Evolutionary conservation across 2,329 filamentous ascomycete genomes (phyloP).

Genomic region (Teratosphaeriaceae sp.): DNA sequence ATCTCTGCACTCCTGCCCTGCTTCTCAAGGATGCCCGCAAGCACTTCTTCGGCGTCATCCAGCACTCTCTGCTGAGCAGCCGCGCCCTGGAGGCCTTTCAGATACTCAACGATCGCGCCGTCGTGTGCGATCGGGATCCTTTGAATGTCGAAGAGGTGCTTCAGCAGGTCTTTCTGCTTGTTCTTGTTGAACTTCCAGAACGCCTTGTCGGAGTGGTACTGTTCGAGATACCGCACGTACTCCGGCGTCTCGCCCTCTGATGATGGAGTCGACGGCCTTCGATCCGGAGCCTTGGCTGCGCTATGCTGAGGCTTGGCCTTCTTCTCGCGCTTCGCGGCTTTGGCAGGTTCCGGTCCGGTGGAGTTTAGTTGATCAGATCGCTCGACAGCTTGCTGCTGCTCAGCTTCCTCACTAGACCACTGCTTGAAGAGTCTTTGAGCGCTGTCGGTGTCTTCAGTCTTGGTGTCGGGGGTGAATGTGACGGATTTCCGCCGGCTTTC

Average conservation of each 20-base stretch:
- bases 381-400: constrained; percentile 18
- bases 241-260: constrained; percentile 37
- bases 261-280: background rate
- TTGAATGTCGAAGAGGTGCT: constrained; percentile 68
- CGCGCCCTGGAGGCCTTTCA: constrained; percentile 70
- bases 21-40: constrained; percentile 50
- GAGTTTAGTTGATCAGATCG: background rate
- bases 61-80: constrained; percentile 60
- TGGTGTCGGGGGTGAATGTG: constrained; percentile 58
- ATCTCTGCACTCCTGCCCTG: constrained; percentile 43
- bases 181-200: constrained; percentile 97
- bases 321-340: constrained; percentile 4
- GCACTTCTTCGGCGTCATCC: constrained; percentile 57
- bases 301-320: background rate
- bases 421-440: constrained; percentile 46
- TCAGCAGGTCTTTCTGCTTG: constrained; percentile 76
- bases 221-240: constrained; percentile 68
- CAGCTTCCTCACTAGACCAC: constrained; percentile 33
- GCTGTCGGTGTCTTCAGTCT: constrained; percentile 50
- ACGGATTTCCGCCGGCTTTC: constrained; percentile 47
- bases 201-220: constrained; percentile 63
- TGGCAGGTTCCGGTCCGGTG: too few species aligned
- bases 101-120: constrained; percentile 65
- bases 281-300: background rate
- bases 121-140: constrained; percentile 66